Conservation (phyloP, 2,329 filamentous ascomycete species). For the Fusarium dlaminii region DNA sequence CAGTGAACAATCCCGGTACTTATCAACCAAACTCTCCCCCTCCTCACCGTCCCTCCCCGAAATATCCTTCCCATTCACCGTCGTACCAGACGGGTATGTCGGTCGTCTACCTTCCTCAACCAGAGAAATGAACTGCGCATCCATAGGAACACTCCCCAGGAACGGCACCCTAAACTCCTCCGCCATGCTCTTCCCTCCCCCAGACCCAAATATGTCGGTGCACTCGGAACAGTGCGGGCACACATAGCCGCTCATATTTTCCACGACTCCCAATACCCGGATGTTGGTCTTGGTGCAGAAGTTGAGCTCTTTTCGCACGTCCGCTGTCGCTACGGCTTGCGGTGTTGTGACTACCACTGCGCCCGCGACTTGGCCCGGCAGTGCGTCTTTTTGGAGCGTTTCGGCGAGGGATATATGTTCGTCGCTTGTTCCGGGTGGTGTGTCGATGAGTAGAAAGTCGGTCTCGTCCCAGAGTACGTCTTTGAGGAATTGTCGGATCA, state of each 20-base stretch:
- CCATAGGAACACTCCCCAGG: conserved; percentile 87
- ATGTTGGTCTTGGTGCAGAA: conserved; percentile 89
- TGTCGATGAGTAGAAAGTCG: conserved; percentile 96
- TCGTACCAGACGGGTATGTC: conserved; percentile 74
- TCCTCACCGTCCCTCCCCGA: conserved; percentile 44
- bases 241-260: conserved; percentile 97
- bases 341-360: conserved; percentile 97
- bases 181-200: conserved; percentile 90
- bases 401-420: conserved; percentile 97
- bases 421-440: conserved; percentile 93
- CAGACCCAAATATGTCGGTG: conserved; percentile 92
- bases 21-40: conserved; percentile 67
- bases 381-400: conserved; percentile 74
- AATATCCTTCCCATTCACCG: conserved; percentile 66
- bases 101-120: conserved; percentile 78
- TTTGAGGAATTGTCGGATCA: conserved; percentile 95
- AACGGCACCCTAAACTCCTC: conserved; percentile 85
- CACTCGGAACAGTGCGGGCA: conserved; percentile 84
- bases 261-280: conserved; percentile 84
- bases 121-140: conserved; percentile 88
- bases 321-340: conserved; percentile 90
- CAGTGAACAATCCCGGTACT: conserved; percentile 78
- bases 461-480: conserved; percentile 88
- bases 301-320: conserved; percentile 94
- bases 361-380: conserved; percentile 77